Base-by-base conservation (phyloP, 2,329 filamentous ascomycete genomes). In the Penicillium sp. region DNA sequence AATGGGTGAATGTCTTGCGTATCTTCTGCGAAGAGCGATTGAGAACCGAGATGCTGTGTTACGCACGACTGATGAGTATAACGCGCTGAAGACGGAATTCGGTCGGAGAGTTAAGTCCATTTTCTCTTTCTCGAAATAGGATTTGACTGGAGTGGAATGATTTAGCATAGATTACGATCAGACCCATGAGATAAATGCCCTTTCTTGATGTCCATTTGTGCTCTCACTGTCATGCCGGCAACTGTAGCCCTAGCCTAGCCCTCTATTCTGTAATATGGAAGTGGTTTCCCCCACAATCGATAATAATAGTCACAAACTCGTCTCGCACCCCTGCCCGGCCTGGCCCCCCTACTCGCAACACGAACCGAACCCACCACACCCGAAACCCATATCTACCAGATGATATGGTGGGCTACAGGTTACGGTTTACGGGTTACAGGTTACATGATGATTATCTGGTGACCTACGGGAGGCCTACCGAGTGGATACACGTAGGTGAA, bases 1-100 rank as follows among this genome's bases (percentile, higher is more conserved):
- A 3, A 76, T 82, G 66, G 73, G 72, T 3, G 90, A 96, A 76
- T 96, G 92, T 72, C 84, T 96, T 60, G 89, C 91, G 70, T 96
- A 87, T 69, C 71, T 88, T 37, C 65, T 84, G 29, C 66, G 83
- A 33, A 63, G 82, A 41, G 82, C 82, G n/a, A 78, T 78, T 46
- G 82, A 84, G 73, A 85, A 85, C 59, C 78, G 79, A 60, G 82
- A 85, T 72, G 81, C 82, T 4, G 78, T 80, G n/a, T 61, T 70
- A 9, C 62, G 83, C 32, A 84, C 82, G 0, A 70, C 67, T 41
- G 80, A 79, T 50, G 69, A 71, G 55, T 70, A 68, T 49, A 42
- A 48, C 33, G 70, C 66, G 15, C 51, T 68, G 44, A 68, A 64
- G 54, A 18, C 18, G 26, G 63, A 68, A 52, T 39, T 59, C 29